Evolutionary conservation across 306 rosid genomes (phyloP), one percentile per base, ranked within the genome.

Genomic region (Gillenia trifoliata): DNA sequence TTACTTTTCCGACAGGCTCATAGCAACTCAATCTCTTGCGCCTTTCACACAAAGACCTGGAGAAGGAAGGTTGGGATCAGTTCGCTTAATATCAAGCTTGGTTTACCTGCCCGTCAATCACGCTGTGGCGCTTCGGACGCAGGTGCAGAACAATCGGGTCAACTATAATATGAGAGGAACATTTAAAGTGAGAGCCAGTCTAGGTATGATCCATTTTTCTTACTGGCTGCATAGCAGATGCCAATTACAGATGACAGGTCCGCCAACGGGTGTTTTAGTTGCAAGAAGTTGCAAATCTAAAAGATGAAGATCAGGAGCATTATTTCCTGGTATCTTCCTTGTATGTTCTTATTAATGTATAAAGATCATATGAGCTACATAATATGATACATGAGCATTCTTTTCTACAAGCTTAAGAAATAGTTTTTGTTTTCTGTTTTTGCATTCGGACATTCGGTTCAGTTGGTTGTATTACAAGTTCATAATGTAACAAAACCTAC

Each of bases 161-260:
- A 75, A 64, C 38, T 95, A 86, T 74, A 73, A 77, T 63, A 85
- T 91, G 20, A 95, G 89, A 74, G 99, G 89, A 71, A 89, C 88
- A 49, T 90, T 84, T 70, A 90, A 74, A 80, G 96, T 95, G 29
- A 87, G 79, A 85, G 85, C 91, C 67, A 83, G 68, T 2, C 69
- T 90, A 40, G 96, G 97, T 8, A 60, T 84, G 72, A 20, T 92
- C 23, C 99, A 88, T 81, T 30, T 71, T 45, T 82, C 97, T 41
- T 89, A 77, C 60, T 85, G 87, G 92, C 71, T 95, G 67, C 91
- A 90, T 80, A 87, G 89, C 71, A 59, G 78, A 38, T 95, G 99
- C 80, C 97, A 85, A 45, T 78, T 95, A 8, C 90, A 85, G 85
- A 92, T 95, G 92, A 92, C 98, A 34, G 82, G 91, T 75, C 99